Conservation (phyloP, 2,329 filamentous ascomycete genomes). For the Arachnomyces sp. region DNA sequence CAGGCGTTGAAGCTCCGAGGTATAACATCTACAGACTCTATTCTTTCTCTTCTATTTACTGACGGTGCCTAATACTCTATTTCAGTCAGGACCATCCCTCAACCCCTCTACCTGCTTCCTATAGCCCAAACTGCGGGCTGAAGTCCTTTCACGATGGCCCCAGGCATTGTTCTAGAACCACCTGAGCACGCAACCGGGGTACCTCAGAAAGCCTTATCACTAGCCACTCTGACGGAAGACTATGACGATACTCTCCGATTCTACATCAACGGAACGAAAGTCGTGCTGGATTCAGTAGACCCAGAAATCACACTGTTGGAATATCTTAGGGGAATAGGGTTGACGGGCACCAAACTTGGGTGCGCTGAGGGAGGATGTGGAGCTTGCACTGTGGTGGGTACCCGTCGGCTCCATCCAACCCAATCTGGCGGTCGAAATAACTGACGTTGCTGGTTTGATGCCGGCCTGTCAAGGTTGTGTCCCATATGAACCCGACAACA, state of each 20-base stretch:
- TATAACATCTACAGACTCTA: no score
- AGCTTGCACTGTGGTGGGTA: constrained; percentile 76
- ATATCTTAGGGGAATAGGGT: constrained; percentile 82
- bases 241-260: constrained; percentile 88
- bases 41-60: no score
- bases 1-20: no score
- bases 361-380: constrained; percentile 96
- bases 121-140: constrained; percentile 4
- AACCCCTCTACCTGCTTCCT: neutral
- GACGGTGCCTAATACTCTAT: neutral
- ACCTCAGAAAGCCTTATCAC: constrained; percentile 36
- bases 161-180: constrained; percentile 44
- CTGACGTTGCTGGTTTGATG: constrained; percentile 18
- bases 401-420: constrained; percentile 5
- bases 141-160: constrained; percentile 44
- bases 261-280: constrained; percentile 88
- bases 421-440: constrained; percentile 4
- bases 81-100: constrained; percentile 3
- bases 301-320: constrained; percentile 88
- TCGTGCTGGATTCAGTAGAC: constrained; percentile 77
- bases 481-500: constrained; percentile 87
- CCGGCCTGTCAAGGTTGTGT: constrained; percentile 70
- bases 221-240: constrained; percentile 59
- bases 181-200: constrained; percentile 36
- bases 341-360: constrained; percentile 93